Evolutionary conservation across 1,284 basidiomycete species (phyloP).

Genomic region (Waitea zeae): DNA sequence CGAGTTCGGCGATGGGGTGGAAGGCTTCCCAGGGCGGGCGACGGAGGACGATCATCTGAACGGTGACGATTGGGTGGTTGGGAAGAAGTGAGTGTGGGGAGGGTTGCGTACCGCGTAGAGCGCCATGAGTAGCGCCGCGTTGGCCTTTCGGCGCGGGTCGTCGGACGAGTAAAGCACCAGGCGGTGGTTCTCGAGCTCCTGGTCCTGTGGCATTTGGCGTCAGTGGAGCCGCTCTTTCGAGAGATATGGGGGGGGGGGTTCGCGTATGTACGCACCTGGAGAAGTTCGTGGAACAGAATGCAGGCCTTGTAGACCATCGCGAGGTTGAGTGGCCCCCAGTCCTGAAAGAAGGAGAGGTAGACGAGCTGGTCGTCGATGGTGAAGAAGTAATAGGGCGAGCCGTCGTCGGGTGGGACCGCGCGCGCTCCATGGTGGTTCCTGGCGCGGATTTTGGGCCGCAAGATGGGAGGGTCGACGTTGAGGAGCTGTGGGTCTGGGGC

Average conservation of each 20-base stretch:
- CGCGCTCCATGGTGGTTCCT: conserved; percentile 32
- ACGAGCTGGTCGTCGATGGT: conserved; percentile 83
- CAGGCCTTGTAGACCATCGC: conserved; percentile 91
- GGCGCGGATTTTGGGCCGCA: conserved; percentile 34
- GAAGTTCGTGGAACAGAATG: conserved; percentile 77
- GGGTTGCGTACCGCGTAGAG: conserved; percentile 62
- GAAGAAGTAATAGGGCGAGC: conserved; percentile 68
- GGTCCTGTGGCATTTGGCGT: conserved; percentile 33
- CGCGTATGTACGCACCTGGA: conserved; percentile 55
- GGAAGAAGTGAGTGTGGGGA: too few relatives aligned
- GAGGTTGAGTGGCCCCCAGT: conserved; percentile 89
- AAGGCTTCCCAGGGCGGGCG: conserved; percentile 92
- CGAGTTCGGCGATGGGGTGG: conserved; percentile 77
- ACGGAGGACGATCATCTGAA: conserved; percentile 83
- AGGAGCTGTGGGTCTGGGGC: conserved; percentile 42
- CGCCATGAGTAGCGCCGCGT: conserved; percentile 83
- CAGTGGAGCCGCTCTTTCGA: conserved; percentile 1
- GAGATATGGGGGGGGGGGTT: too few relatives aligned
- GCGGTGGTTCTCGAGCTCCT: conserved; percentile 44
- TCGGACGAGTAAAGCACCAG: conserved; percentile 84
- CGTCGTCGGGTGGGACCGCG: conserved; percentile 47
- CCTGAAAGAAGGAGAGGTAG: conserved; percentile 89
- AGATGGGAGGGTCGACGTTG: conserved; percentile 23
- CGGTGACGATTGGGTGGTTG: neutral
- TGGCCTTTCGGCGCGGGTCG: conserved; percentile 79